These are phyloP conservation scores for Euryodendron excelsum DNA, from an alignment of 148 eudicot genomes.

Conservation along the genomic window DNA sequence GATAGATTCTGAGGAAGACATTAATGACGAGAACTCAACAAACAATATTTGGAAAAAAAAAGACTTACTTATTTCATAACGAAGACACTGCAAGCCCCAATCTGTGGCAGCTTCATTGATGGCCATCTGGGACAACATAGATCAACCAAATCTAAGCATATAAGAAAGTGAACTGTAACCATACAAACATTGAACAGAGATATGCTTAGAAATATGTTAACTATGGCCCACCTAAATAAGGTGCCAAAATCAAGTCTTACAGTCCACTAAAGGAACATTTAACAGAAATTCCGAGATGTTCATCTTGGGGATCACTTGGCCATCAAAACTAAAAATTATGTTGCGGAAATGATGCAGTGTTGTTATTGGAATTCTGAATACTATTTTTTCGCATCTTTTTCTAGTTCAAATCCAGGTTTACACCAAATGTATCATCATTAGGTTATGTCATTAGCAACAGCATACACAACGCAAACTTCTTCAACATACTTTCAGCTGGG, in stretches of 20 bases:
- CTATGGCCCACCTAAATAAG: background rate
- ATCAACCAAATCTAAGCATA: background rate
- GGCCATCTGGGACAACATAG: slow-evolving; percentile 47
- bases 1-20: background rate
- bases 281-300: background rate
- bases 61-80: slow-evolving; percentile 83
- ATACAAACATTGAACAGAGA: background rate
- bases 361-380: background rate
- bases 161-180: background rate
- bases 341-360: background rate
- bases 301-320: background rate
- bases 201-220: background rate
- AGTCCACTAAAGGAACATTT: background rate
- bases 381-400: background rate
- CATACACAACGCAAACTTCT: background rate
- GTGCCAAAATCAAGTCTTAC: background rate
- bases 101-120: slow-evolving; percentile 81
- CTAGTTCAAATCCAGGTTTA: background rate
- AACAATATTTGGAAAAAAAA: slow-evolving; percentile 6
- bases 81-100: slow-evolving; percentile 91
- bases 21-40: background rate
- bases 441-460: background rate
- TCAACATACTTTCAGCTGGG: slow-evolving; percentile 6
- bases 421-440: background rate
- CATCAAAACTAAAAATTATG: background rate